Base-by-base conservation (phyloP, 2,329 filamentous ascomycete species). In the Gnomoniopsis smithogilvyi region DNA sequence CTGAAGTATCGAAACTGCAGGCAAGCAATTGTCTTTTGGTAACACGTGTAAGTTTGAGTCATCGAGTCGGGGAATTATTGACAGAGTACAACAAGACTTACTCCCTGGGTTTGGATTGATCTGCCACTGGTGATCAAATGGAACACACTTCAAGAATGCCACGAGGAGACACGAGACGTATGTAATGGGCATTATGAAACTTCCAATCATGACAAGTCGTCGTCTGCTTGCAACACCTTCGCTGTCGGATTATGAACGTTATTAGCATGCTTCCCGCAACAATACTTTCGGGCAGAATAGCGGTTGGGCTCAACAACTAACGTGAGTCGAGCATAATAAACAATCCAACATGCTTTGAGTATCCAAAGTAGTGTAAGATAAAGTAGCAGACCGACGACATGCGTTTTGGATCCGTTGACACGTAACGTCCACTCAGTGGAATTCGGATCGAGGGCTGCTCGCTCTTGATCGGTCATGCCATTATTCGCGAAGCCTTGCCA, bases 271-370 rank as follows among this genome's bases (percentile, higher is more conserved):
- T 41, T 15, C n/a, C 43, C 17, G 19, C 43, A 8, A 6, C 15
- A 3, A 21, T n/a, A 22, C n/a, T 45, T 6, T 6, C 14, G 12
- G 8, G 8, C 17, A 15, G 34, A 55, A n/a, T 24, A 49, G 59
- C 68, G 51, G 2, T 19, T 63, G 0, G 52, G 58, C 3, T n/a
- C 62, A 17, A 17, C 6, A 11, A 59, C 70, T 19, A 64, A 80
- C 67, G 78, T 81, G 17, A 84, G 69, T 53, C 81, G 73, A 12
- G 74, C 72, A 66, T 83, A 84, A 64, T 81, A 83, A 36, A 80
- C 71, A 11, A 76, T 74, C 73, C 82, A 77, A 60, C 80, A 81
- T 1, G 72, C 67, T 66, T 85, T 85, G 61, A 84, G 65, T 6
- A 77, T 62, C 81, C 82, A 84, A 1, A 84, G 63, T 1, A 82